Evolutionary conservation across 1,284 basidiomycete species (phyloP), one percentile per base, ranked within the genome.

Genomic region (Tilletia horrida): DNA sequence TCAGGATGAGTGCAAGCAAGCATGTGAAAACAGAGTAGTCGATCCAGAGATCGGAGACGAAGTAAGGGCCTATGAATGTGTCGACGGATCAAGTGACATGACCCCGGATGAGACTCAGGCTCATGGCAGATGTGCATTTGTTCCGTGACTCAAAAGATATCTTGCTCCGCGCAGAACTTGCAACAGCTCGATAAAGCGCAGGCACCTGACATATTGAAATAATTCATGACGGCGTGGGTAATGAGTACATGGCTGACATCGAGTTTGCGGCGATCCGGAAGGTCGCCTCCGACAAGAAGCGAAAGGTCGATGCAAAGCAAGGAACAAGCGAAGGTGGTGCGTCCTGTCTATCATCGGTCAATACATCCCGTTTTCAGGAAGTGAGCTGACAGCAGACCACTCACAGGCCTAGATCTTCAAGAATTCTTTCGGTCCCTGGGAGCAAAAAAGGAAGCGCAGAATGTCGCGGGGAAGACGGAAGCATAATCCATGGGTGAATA

Each of bases 231-330:
- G 4, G 6, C 11, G 35, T 11, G 55, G 93, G 94, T 11, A 90
- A 89, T 76, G 91, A 95, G 78, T 91, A 88, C 2, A 86, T 89
- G 66, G 92, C 92, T 1, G 85, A 96, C 1, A 93, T 98, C 2
- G 95, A 98, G 83, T 97, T 91, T 78, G 91, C 95, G 0, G 93
- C 93, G 0, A 91, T 89, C 71, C 93, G 94, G 81, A 96, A 92
- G 82, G 83, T 90, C 2, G 90, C 92, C 0, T 80, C 85, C 0
- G 88, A 89, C 71, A 31, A 63, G 23, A 89, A 89, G 82, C 87
- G 86, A 81, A 93, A 92, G 81, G 78, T 81, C 0, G 91, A 92
- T 75, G 84, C 85, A 21, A 85, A 89, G 55, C 87, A 87, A 68
- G 89, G 86, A 1, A 91, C 91, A 0, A 91, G 92, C 67, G 89